Conservation (phyloP, 192 early-diverging fungal genomes). For the Gigaspora rosea region DNA sequence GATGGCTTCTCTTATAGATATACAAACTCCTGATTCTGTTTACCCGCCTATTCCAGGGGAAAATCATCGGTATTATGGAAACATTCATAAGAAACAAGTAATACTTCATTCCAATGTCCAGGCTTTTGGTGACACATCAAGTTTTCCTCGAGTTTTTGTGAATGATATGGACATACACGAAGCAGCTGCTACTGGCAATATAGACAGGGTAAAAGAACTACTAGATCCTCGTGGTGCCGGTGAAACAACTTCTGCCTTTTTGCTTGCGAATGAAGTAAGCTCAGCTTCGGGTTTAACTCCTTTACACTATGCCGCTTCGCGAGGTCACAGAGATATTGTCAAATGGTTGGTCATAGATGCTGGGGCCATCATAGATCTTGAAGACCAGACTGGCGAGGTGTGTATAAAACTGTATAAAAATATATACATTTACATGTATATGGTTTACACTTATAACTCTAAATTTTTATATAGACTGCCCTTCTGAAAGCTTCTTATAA, state of each 20-base stretch:
- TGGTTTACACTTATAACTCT: too few species aligned
- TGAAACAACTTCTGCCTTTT: constrained; percentile 27
- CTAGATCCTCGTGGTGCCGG: constrained; percentile 10
- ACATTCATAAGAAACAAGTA: constrained; percentile 50
- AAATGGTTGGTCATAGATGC: constrained; percentile 57
- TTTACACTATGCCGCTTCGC: constrained; percentile 61
- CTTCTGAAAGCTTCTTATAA: constrained; percentile 71
- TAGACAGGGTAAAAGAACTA: constrained; percentile 13
- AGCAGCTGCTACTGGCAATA: constrained; percentile 21
- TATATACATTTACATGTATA: too few species aligned
- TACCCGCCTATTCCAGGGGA: constrained; percentile 60
- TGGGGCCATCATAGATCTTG: constrained; percentile 59
- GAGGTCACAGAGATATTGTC: constrained; percentile 60
- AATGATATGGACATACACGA: constrained; percentile 12
- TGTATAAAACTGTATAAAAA: background rate
- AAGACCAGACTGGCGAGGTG: constrained; percentile 72
- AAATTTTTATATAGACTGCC: constrained; percentile 54
- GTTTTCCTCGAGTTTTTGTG: constrained; percentile 25
- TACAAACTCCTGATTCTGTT: constrained; percentile 52
- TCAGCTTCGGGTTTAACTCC: constrained; percentile 58
- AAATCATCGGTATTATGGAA: constrained; percentile 59
- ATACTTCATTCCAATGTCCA: constrained; percentile 38
- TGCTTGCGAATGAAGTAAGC: constrained; percentile 11
- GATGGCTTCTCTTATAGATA: too few species aligned
- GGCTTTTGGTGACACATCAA: background rate